A percentile compares a stretch with the other conserved stretches of the same genome.
Evolutionary conservation across 192 early-diverging fungal genomes (phyloP).

Genomic region (Diversispora eburnea): DNA sequence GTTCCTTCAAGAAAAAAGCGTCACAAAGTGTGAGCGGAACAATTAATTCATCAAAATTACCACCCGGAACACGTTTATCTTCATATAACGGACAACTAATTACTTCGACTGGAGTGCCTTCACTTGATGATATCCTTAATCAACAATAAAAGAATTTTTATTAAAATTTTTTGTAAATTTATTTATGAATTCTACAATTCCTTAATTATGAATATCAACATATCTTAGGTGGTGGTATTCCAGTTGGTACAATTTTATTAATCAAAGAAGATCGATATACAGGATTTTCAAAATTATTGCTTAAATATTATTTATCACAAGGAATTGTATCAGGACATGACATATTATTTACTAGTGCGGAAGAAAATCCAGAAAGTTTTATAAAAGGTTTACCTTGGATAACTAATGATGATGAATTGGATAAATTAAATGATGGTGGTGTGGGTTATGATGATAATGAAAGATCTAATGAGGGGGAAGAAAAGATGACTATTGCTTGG

Average conservation of each 20-base stretch:
- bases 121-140: conserved; percentile 72
- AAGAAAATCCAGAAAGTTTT: conserved; percentile 60
- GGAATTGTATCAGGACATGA: conserved; percentile 74
- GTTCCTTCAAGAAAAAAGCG: too few species aligned
- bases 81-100: conserved; percentile 74
- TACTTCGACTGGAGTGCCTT: conserved; percentile 78
- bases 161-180: background rate
- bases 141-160: background rate
- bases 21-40: too few species aligned
- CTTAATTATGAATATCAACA: conserved; percentile 19
- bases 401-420: conserved; percentile 50
- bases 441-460: conserved; percentile 44
- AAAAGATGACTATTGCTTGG: conserved; percentile 90
- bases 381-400: conserved; percentile 59
- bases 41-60: conserved; percentile 35
- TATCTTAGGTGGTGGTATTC: conserved; percentile 78
- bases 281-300: conserved; percentile 70
- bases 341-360: conserved; percentile 65
- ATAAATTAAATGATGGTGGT: conserved; percentile 41
- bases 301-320: conserved; percentile 85
- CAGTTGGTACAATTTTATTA: conserved; percentile 73
- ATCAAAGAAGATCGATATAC: conserved; percentile 79
- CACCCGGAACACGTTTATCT: conserved; percentile 69
- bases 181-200: background rate
- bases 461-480: conserved; percentile 40